A percentile compares a stretch with the other conserved stretches of the same genome.
Evolutionary conservation across 2,329 filamentous ascomycete species (phyloP).

Genomic region (Arachnomyces sp.): DNA sequence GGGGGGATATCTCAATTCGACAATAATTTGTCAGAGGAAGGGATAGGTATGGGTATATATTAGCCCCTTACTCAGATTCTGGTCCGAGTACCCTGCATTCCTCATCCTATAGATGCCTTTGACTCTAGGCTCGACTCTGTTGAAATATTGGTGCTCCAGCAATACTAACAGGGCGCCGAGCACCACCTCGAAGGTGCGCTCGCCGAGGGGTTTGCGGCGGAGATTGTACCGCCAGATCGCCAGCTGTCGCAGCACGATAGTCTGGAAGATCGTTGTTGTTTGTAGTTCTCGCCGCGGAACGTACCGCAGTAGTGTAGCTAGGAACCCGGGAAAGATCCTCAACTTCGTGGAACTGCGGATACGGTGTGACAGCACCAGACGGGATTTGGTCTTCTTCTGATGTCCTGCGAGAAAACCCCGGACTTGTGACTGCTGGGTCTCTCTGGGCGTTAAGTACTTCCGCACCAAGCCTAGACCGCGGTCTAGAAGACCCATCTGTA

Average conservation of each 20-base stretch:
- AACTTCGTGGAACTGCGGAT: constrained; percentile 48
- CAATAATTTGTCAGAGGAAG: too few relatives aligned
- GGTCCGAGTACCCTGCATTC: too few relatives aligned
- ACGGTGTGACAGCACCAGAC: constrained; percentile 37
- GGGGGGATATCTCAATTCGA: too few relatives aligned
- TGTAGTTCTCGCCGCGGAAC: constrained; percentile 52
- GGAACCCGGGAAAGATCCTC: constrained; percentile 64
- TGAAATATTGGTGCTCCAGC: constrained; percentile 28
- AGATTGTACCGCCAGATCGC: neutral
- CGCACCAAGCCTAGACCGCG: too few relatives aligned
- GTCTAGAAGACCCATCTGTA: too few relatives aligned
- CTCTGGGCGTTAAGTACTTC: too few relatives aligned
- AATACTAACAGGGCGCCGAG: constrained; percentile 13
- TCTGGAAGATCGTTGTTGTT: constrained; percentile 53
- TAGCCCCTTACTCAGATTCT: too few relatives aligned
- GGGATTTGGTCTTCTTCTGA: constrained; percentile 42
- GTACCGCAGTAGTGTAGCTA: constrained; percentile 68
- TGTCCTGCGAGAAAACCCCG: constrained; percentile 36
- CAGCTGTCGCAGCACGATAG: constrained; percentile 46
- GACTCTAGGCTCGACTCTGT: constrained; percentile 21
- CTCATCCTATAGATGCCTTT: too few relatives aligned
- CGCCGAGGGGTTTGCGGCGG: neutral
- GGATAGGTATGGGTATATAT: too few relatives aligned
- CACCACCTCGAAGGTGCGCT: neutral
- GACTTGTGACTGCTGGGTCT: constrained; percentile 3